Evolutionary conservation across 2,329 filamentous ascomycete species (phyloP).

Genomic region (Sporothrix humicola): DNA sequence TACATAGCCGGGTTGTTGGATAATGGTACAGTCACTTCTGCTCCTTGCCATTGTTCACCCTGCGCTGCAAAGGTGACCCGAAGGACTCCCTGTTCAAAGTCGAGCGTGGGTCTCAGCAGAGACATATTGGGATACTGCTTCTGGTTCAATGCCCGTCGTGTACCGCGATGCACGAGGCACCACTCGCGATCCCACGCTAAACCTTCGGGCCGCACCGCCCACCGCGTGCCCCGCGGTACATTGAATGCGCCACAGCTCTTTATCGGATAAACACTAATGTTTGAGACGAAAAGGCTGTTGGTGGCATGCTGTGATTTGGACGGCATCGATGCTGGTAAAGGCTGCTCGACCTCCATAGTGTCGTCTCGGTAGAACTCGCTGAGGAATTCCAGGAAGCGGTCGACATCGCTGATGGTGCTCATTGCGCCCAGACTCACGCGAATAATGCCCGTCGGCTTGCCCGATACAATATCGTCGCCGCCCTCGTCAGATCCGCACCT

Average conservation of each 20-base stretch:
- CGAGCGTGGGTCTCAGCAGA: conserved; percentile 74
- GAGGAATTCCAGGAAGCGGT: conserved; percentile 73
- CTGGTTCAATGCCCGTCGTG: conserved; percentile 82
- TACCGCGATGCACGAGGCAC: conserved; percentile 89
- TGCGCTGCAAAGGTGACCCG: conserved; percentile 60
- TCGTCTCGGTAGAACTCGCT: conserved; percentile 65
- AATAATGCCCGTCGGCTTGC: conserved; percentile 86
- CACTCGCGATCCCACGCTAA: conserved; percentile 95
- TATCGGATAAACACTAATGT: conserved; percentile 81
- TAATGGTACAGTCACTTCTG: conserved; percentile 63
- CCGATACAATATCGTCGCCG: conserved; percentile 74
- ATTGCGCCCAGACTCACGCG: conserved; percentile 88
- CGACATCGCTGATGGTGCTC: conserved; percentile 78
- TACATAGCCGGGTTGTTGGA: conserved; percentile 70
- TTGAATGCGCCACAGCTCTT: conserved; percentile 88
- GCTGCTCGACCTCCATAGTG: not conserved
- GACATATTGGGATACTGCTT: conserved; percentile 90
- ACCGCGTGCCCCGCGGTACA: conserved; percentile 66
- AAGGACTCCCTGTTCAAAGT: conserved; percentile 71
- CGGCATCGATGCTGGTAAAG: not conserved
- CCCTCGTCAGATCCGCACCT: conserved; percentile 85
- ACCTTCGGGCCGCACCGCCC: conserved; percentile 82
- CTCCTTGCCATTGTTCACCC: conserved; percentile 39
- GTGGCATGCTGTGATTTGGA: not conserved
- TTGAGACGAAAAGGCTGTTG: conserved; percentile 38